Conservation (phyloP, 2,329 filamentous ascomycete genomes). For the Phoma sp. region DNA sequence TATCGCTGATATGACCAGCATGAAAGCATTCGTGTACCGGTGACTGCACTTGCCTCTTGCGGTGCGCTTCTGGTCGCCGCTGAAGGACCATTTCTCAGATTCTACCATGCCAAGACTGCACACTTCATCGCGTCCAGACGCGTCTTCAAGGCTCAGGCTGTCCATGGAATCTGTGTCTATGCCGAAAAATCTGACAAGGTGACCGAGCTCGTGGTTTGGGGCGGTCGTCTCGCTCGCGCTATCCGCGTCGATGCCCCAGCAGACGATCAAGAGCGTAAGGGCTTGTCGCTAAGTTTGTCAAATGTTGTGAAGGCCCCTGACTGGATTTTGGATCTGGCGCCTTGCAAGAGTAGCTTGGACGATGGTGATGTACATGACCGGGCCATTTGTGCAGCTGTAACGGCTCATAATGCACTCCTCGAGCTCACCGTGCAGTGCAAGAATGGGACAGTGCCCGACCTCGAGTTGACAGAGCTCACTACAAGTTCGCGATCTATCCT, state of each 20-base stretch:
- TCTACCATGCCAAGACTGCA: slow-evolving; percentile 42
- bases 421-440: slow-evolving; percentile 49
- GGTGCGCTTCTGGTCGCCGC: slow-evolving; percentile 49
- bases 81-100: slow-evolving; percentile 51
- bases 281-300: slow-evolving; percentile 25
- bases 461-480: slow-evolving; percentile 57
- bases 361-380: slow-evolving; percentile 11
- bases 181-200: slow-evolving; percentile 28
- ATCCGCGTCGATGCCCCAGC: slow-evolving; percentile 28
- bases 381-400: slow-evolving; percentile 58
- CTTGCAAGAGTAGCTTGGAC: slow-evolving; percentile 18
- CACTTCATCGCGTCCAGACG: slow-evolving; percentile 43
- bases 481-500: slow-evolving; percentile 81
- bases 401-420: slow-evolving; percentile 84
- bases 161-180: slow-evolving; percentile 72
- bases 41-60: slow-evolving; percentile 53
- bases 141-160: slow-evolving; percentile 71
- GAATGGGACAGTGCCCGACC: slow-evolving; percentile 10
- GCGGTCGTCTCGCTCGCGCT: slow-evolving; percentile 56
- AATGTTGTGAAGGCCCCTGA: slow-evolving; percentile 36
- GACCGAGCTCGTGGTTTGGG: slow-evolving; percentile 44
- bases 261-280: slow-evolving; percentile 32
- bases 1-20: slow-evolving; percentile 36
- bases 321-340: slow-evolving; percentile 47
- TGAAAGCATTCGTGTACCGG: slow-evolving; percentile 50